Percentiles rank a stretch among this genome's conserved stretches.
Evolutionary conservation across 1,139 yeast species (phyloP).

Genomic region (Oligophagozyma castellii): DNA sequence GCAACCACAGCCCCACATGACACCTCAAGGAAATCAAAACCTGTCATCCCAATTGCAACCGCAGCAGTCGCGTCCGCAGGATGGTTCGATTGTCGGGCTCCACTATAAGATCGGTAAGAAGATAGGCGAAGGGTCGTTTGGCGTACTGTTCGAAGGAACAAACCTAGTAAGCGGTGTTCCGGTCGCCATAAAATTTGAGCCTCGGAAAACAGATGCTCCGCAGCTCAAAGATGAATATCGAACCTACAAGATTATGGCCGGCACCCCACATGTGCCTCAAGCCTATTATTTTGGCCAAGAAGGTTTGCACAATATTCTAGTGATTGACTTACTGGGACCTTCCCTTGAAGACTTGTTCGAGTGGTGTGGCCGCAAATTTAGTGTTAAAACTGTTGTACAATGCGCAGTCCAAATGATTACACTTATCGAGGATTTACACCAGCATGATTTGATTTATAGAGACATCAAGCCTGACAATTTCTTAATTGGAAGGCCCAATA

Average conservation of each 20-base stretch:
- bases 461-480: conserved; percentile 91
- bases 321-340: conserved; percentile 64
- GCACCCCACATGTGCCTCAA: conserved; percentile 52
- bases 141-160: conserved; percentile 70
- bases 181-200: conserved; percentile 72
- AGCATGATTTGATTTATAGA: conserved; percentile 56
- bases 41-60: no score
- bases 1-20: no score
- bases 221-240: conserved; percentile 67
- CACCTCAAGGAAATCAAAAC: no score
- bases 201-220: conserved; percentile 69
- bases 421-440: conserved; percentile 52
- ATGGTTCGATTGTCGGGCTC: conserved; percentile 48
- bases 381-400: conserved; percentile 58
- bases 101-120: conserved; percentile 73
- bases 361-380: conserved; percentile 64
- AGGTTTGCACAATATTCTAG: conserved; percentile 61
- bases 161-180: conserved; percentile 61
- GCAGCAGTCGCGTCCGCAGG: conserved; percentile 13
- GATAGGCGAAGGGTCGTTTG: conserved; percentile 78
- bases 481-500: conserved; percentile 76
- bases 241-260: conserved; percentile 52
- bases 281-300: conserved; percentile 75
- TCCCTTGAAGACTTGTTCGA: conserved; percentile 67
- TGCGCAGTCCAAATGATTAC: conserved; percentile 64